These are phyloP conservation scores for Scedosporium boydii DNA, from an alignment of 2,329 filamentous ascomycete genomes.

Conservation along the genomic window DNA sequence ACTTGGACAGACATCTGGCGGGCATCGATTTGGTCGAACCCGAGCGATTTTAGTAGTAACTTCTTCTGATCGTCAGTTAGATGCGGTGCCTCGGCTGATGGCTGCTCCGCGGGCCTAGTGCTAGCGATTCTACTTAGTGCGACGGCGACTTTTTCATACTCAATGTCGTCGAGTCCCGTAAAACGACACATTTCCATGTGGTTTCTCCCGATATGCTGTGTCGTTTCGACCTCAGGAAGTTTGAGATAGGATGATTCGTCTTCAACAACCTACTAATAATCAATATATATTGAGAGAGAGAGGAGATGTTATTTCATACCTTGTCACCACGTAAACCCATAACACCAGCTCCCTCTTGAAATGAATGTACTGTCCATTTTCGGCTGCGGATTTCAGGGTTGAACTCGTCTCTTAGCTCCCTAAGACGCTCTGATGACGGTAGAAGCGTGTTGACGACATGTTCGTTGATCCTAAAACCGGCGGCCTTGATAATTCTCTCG, in stretches of 20 bases:
- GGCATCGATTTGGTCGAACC: neutral
- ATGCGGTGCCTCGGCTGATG: neutral
- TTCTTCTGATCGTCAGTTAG: neutral
- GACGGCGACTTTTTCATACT: conserved; percentile 21
- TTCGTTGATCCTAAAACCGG: neutral
- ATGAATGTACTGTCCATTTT: neutral
- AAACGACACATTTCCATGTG: conserved; percentile 28
- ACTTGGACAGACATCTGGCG: neutral
- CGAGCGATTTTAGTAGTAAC: neutral
- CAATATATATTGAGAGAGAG: too few species aligned
- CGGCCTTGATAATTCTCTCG: conserved; percentile 5
- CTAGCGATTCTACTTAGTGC: conserved; percentile 6
- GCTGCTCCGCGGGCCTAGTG: neutral
- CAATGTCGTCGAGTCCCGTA: conserved; percentile 15
- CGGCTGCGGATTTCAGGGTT: neutral
- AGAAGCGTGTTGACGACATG: neutral
- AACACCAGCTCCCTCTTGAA: neutral
- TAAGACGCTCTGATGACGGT: neutral
- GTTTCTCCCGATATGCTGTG: conserved; percentile 20
- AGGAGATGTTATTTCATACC: too few species aligned
- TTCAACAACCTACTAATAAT: conserved; percentile 14
- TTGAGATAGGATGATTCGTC: conserved; percentile 25
- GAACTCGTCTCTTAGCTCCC: neutral
- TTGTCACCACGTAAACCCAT: too few species aligned
- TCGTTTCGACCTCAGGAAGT: conserved; percentile 18